Evolutionary conservation across 768 basidiomycete species (phyloP).

Genomic region (Hirschioporus abietinus): DNA sequence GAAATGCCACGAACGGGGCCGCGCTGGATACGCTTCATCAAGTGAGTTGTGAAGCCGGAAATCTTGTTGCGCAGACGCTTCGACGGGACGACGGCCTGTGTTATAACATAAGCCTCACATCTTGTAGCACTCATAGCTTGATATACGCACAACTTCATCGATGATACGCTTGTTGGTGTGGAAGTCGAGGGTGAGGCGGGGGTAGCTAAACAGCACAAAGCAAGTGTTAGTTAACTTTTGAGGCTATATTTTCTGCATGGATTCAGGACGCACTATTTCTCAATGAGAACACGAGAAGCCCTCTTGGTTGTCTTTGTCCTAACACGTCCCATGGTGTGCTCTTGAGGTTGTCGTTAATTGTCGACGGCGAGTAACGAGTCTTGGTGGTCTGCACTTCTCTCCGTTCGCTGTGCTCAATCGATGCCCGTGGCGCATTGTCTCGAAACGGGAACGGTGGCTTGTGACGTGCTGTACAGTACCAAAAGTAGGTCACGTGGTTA

Average conservation of each 20-base stretch:
- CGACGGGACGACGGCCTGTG: conserved; percentile 87
- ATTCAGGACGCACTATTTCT: conserved; percentile 81
- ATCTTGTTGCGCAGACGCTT: conserved; percentile 99
- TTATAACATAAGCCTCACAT: not conserved
- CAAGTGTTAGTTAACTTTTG: not conserved
- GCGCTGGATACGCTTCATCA: conserved; percentile 99
- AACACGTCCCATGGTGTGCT: conserved; percentile 74
- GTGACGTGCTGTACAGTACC: conserved; percentile 3
- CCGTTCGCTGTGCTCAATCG: not conserved
- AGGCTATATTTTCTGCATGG: not conserved
- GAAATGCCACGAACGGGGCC: conserved; percentile 99
- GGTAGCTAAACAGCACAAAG: conserved; percentile 59
- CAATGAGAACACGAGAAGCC: conserved; percentile 97
- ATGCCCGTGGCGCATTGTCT: not conserved
- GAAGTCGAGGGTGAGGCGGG: conserved; percentile 97
- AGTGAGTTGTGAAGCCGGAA: conserved; percentile 97
- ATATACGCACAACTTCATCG: conserved; percentile 79
- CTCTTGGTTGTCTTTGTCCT: conserved; percentile 99
- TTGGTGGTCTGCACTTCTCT: not conserved
- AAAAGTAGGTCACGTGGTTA: not conserved
- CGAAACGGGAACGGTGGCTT: conserved; percentile 3
- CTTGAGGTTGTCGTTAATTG: not conserved
- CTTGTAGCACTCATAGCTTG: not conserved
- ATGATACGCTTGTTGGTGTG: conserved; percentile 99
- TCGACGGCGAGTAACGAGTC: conserved; percentile 2